Evolutionary conservation across 805 yeast species (phyloP).

Genomic region (Cyberlindnera japonica): DNA sequence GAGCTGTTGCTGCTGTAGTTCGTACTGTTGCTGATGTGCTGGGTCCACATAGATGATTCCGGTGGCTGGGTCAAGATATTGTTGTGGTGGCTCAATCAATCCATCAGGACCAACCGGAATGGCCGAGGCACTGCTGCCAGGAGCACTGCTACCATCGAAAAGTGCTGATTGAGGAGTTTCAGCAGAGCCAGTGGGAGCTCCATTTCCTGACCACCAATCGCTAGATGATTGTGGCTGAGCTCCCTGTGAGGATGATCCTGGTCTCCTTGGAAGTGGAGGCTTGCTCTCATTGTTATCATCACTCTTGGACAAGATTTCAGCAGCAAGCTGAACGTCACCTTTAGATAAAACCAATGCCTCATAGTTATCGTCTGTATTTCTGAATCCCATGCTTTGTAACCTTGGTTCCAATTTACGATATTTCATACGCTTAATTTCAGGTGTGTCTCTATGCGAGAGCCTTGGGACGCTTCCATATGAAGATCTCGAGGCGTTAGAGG

Average conservation of each 20-base stretch:
- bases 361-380: slow-evolving; percentile 50
- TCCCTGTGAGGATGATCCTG: slow-evolving; percentile 14
- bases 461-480: slow-evolving; percentile 31
- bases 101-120: slow-evolving; percentile 24
- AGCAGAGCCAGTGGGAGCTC: slow-evolving; percentile 23
- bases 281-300: slow-evolving; percentile 39
- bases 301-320: slow-evolving; percentile 44
- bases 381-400: slow-evolving; percentile 53
- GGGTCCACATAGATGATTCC: slow-evolving; percentile 69
- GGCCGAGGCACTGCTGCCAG: not conserved
- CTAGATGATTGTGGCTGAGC: slow-evolving; percentile 5
- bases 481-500: slow-evolving; percentile 16
- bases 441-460: slow-evolving; percentile 48
- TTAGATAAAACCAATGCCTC: slow-evolving; percentile 59
- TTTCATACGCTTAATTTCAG: slow-evolving; percentile 49
- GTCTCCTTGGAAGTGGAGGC: slow-evolving; percentile 43
- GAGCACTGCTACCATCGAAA: slow-evolving; percentile 17
- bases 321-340: slow-evolving; percentile 59
- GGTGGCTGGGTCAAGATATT: slow-evolving; percentile 67
- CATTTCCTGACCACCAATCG: slow-evolving; percentile 23
- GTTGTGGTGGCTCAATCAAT: slow-evolving; percentile 49
- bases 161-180: slow-evolving; percentile 24
- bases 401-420: slow-evolving; percentile 47
- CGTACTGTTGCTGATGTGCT: slow-evolving; percentile 47
- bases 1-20: slow-evolving; percentile 24